Conservation (phyloP, 2,329 filamentous ascomycete species). For the Diaporthe vaccinii region DNA sequence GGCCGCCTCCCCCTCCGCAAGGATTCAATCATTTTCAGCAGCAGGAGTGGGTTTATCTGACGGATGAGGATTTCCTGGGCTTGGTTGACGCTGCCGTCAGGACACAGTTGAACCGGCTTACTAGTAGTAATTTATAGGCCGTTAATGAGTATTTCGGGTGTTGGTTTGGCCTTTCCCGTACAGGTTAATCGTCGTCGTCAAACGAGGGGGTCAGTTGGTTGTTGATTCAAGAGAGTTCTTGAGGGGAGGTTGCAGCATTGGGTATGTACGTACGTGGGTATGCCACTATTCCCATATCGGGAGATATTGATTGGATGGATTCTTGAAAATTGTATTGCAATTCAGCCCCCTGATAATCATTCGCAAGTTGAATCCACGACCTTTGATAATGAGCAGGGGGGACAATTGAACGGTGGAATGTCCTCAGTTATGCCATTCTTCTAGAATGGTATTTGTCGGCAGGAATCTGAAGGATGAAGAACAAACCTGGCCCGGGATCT, state of each 20-base stretch:
- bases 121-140: background rate
- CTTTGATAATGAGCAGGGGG: too few relatives aligned
- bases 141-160: background rate
- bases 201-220: too few relatives aligned
- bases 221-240: too few relatives aligned
- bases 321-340: too few relatives aligned
- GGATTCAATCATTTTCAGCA: background rate
- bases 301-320: background rate
- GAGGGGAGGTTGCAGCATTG: too few relatives aligned
- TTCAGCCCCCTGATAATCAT: too few relatives aligned
- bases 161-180: background rate
- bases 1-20: background rate
- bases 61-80: constrained; percentile 13
- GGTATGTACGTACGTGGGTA: too few relatives aligned
- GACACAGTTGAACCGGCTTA: background rate
- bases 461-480: too few relatives aligned
- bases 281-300: background rate
- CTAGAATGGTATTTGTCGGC: background rate
- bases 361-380: too few relatives aligned
- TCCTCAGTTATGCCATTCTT: background rate
- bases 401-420: background rate
- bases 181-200: too few relatives aligned
- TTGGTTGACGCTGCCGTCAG: constrained; percentile 19
- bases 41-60: constrained; percentile 27
- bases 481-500: too few relatives aligned